phyloP scores from a whole-genome alignment of 2,329 filamentous ascomycete genomes.

The Xylariaceae sp. region DNA sequence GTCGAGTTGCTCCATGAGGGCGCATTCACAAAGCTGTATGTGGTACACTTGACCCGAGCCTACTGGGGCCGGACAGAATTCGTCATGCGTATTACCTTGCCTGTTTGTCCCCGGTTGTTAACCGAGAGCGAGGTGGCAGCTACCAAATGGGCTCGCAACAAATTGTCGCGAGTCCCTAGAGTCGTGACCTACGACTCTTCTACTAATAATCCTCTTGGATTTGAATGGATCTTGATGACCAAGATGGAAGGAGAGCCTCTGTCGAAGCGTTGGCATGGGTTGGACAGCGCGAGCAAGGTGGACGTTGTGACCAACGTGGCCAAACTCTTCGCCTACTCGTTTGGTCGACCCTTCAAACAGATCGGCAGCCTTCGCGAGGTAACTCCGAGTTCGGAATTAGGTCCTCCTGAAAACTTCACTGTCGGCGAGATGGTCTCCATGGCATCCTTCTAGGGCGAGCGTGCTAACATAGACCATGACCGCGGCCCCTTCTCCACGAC shows the following conservation, averaged over 20 bases:
- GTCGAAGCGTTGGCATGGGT: slow-evolving; percentile 24
- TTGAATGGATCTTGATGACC: slow-evolving; percentile 32
- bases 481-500: slow-evolving; percentile 20
- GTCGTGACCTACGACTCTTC: slow-evolving; percentile 22
- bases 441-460: slow-evolving; percentile 29
- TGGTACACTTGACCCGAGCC: slow-evolving; percentile 5
- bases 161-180: slow-evolving; percentile 25
- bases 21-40: slow-evolving; percentile 23
- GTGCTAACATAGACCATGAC: slow-evolving; percentile 15
- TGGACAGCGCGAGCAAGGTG: slow-evolving; percentile 21
- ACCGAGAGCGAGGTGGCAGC: slow-evolving; percentile 32
- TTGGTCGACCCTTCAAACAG: slow-evolving; percentile 16
- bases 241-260: slow-evolving; percentile 27
- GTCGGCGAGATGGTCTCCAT: slow-evolving; percentile 26
- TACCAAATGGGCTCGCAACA: slow-evolving; percentile 21
- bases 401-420: not conserved
- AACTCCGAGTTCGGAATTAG: not conserved
- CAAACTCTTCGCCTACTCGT: slow-evolving; percentile 21
- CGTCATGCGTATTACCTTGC: slow-evolving; percentile 29
- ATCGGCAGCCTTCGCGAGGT: slow-evolving; percentile 30
- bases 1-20: slow-evolving; percentile 24
- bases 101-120: slow-evolving; percentile 24
- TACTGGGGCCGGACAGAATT: slow-evolving; percentile 22
- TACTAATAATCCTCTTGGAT: slow-evolving; percentile 24
- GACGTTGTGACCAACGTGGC: slow-evolving; percentile 29